phyloP scores from a whole-genome alignment of 176 grass and related monocot genomes.

The Ampelocalamus luodianensis region DNA sequence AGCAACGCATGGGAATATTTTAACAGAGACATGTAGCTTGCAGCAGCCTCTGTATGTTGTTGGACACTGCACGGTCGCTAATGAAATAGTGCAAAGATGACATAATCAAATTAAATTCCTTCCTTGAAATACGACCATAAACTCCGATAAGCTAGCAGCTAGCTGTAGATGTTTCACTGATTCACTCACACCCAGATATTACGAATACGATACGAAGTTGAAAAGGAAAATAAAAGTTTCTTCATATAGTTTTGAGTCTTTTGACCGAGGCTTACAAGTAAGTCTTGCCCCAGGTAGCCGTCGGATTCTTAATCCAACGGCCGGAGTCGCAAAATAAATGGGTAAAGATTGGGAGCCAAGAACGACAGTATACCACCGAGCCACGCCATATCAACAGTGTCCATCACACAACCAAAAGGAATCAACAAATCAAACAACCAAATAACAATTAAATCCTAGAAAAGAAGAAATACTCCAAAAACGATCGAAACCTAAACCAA shows the following conservation, averaged over 20 bases:
- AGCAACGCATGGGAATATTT: background rate
- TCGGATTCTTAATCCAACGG: conserved; percentile 35
- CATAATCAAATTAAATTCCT: background rate
- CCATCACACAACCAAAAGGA: conserved; percentile 24
- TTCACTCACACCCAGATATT: background rate
- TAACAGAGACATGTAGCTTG: background rate
- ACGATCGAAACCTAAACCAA: conserved; percentile 24
- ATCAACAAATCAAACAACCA: conserved; percentile 47
- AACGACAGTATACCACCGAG: background rate
- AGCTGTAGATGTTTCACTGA: background rate
- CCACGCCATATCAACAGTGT: conserved; percentile 18
- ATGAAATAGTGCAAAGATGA: conserved; percentile 25
- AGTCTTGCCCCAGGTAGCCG: background rate
- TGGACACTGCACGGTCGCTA: background rate
- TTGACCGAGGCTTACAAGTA: conserved; percentile 7
- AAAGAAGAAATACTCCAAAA: conserved; percentile 36
- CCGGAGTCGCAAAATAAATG: background rate
- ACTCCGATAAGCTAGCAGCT: background rate
- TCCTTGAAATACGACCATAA: background rate
- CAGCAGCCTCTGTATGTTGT: background rate
- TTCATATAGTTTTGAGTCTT: conserved; percentile 8
- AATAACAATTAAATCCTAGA: conserved; percentile 42
- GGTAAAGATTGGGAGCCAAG: background rate
- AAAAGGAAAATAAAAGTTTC: conserved; percentile 4
- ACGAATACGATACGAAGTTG: background rate